Conservation (phyloP, 2,329 filamentous ascomycete genomes). For the Sclerotinia trifoliorum region DNA sequence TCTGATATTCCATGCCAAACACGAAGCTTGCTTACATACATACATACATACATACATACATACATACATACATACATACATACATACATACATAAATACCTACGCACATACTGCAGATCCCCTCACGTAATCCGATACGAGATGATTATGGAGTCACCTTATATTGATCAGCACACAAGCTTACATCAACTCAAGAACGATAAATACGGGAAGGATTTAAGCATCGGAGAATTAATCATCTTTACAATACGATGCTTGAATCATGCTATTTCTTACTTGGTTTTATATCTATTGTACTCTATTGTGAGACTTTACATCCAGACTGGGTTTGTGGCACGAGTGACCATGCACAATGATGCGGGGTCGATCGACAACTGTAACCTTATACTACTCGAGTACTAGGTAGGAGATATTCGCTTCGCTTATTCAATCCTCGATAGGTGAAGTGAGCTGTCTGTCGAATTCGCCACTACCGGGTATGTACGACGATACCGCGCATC, state of each 20-base stretch:
- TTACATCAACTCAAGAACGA: no score
- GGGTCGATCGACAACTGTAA: background rate
- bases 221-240: background rate
- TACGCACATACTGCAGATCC: background rate
- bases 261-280: no score
- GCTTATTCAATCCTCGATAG: no score
- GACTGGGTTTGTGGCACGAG: background rate
- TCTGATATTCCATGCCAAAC: background rate
- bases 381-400: no score
- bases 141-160: background rate
- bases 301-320: background rate
- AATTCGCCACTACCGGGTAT: no score
- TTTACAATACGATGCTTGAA: background rate
- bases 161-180: no score
- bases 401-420: no score
- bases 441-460: no score
- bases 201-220: background rate
- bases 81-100: background rate
- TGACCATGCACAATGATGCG: background rate
- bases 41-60: background rate
- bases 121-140: conserved; percentile 20
- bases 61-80: background rate
- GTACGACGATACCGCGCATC: no score
- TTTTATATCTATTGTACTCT: no score
- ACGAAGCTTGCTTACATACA: conserved; percentile 17